Percentiles rank a stretch among this genome's conserved stretches.
Conservation (phyloP, 192 early-diverging fungal genomes). For the Dissophora globulifera region DNA sequence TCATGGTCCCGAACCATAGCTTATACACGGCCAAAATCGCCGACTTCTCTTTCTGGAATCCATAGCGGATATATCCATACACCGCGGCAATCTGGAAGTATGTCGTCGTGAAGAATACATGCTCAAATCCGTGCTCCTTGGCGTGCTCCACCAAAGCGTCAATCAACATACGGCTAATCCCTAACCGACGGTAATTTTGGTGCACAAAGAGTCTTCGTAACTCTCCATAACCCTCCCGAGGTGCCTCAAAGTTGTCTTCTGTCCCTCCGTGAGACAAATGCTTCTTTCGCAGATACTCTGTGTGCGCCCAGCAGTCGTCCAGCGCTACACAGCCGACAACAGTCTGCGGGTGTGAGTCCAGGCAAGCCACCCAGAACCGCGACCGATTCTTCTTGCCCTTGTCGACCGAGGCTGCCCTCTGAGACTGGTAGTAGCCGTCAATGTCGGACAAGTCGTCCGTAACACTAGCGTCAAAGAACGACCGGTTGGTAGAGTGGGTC, state of each 20-base stretch:
- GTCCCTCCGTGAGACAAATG: too few species aligned
- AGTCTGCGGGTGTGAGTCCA: constrained; percentile 30
- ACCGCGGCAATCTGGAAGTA: constrained; percentile 20
- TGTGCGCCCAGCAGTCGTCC: too few species aligned
- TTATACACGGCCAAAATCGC: not conserved
- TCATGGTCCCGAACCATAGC: constrained; percentile 16
- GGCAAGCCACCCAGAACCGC: constrained; percentile 45
- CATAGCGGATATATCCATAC: constrained; percentile 25
- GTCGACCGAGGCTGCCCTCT: too few species aligned
- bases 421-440: constrained; percentile 28
- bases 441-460: constrained; percentile 40
- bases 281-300: too few species aligned
- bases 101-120: constrained; percentile 14
- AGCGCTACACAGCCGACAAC: constrained; percentile 40
- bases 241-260: too few species aligned
- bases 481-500: not conserved
- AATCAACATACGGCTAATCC: constrained; percentile 24
- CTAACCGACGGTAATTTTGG: too few species aligned
- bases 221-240: too few species aligned
- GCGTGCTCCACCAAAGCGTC: constrained; percentile 21
- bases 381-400: constrained; percentile 11
- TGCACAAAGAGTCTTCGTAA: too few species aligned
- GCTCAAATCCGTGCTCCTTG: constrained; percentile 20
- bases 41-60: constrained; percentile 15
- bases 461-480: constrained; percentile 9